Conservation (phyloP, 345 rosid species). For the Rhizophora apiculata region DNA sequence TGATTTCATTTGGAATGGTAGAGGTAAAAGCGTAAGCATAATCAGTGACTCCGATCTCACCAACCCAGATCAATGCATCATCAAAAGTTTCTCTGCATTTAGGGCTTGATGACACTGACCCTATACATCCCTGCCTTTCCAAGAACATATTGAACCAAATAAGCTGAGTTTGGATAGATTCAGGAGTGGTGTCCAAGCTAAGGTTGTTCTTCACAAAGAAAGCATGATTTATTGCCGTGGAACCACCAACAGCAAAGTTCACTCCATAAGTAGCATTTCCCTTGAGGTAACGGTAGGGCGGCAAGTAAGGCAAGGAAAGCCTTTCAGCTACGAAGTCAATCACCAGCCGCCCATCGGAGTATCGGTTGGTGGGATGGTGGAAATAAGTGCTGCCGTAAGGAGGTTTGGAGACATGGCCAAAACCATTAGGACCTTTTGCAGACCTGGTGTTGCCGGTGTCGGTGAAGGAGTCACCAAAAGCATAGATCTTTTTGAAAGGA, state of each 20-base stretch:
- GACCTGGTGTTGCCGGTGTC: slow-evolving; percentile 91
- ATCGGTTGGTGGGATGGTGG: slow-evolving; percentile 76
- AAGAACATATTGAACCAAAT: slow-evolving; percentile 58
- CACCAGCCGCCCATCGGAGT: slow-evolving; percentile 84
- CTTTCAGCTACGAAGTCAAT: slow-evolving; percentile 78
- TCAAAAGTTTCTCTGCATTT: slow-evolving; percentile 39
- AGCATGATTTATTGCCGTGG: slow-evolving; percentile 69
- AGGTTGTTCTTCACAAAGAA: slow-evolving; percentile 79
- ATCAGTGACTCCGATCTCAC: slow-evolving; percentile 91
- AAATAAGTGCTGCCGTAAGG: slow-evolving; percentile 85
- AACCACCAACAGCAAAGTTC: slow-evolving; percentile 89
- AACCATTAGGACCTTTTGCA: slow-evolving; percentile 63
- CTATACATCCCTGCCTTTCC: slow-evolving; percentile 47
- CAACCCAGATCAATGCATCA: slow-evolving; percentile 81
- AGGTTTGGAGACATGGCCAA: slow-evolving; percentile 66
- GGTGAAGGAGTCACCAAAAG: slow-evolving; percentile 90
- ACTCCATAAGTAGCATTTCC: slow-evolving; percentile 46
- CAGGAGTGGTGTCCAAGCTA: slow-evolving; percentile 58
- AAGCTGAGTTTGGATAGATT: slow-evolving; percentile 70
- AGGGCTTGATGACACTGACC: slow-evolving; percentile 14
- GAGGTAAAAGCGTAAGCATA: slow-evolving; percentile 75
- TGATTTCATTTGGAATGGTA: slow-evolving; percentile 42
- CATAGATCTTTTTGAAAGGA: slow-evolving; percentile 70
- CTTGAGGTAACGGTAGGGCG: slow-evolving; percentile 52
- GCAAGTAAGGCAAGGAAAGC: slow-evolving; percentile 62